These are phyloP conservation scores for Pleurotus tuber-regium DNA, from an alignment of 768 basidiomycete species.

Conservation along the genomic window DNA sequence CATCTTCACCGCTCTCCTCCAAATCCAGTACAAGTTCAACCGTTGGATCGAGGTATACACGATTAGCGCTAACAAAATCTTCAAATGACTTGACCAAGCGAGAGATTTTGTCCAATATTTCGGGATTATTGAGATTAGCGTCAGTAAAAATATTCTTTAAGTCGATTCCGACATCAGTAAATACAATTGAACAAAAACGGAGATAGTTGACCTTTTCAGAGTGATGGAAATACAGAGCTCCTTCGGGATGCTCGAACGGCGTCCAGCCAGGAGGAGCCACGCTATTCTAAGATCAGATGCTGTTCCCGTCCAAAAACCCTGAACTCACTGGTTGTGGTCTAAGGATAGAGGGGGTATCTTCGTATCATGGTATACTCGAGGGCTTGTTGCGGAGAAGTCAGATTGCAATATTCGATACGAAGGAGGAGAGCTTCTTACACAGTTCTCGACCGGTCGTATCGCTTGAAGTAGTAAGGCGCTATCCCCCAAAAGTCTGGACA, in stretches of 20 bases:
- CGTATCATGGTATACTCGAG: slow-evolving; percentile 1
- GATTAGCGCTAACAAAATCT: slow-evolving; percentile 15
- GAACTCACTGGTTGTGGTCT: not conserved
- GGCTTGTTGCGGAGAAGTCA: too few relatives aligned
- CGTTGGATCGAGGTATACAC: slow-evolving; percentile 18
- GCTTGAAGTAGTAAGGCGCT: not conserved
- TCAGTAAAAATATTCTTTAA: slow-evolving; percentile 24
- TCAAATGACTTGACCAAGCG: slow-evolving; percentile 14
- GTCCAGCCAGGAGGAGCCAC: slow-evolving; percentile 38
- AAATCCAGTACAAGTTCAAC: slow-evolving; percentile 41
- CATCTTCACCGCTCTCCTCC: slow-evolving; percentile 14
- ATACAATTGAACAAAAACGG: too few relatives aligned
- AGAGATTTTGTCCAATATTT: slow-evolving; percentile 10
- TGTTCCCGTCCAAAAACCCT: not conserved
- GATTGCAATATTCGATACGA: too few relatives aligned
- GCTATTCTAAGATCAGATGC: not conserved
- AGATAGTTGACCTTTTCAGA: slow-evolving; percentile 42
- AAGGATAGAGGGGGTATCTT: slow-evolving; percentile 1
- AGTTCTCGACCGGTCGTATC: not conserved
- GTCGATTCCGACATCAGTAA: too few relatives aligned
- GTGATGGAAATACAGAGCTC: slow-evolving; percentile 56
- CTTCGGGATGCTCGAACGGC: slow-evolving; percentile 55
- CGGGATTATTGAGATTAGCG: slow-evolving; percentile 20
- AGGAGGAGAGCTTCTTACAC: too few relatives aligned
- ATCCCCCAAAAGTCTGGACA: slow-evolving; percentile 1